Percentiles rank a stretch among this genome's conserved stretches.
Evolutionary conservation across 2,329 filamentous ascomycete genomes (phyloP).

Genomic region (Thermomyces lanuginosus): DNA sequence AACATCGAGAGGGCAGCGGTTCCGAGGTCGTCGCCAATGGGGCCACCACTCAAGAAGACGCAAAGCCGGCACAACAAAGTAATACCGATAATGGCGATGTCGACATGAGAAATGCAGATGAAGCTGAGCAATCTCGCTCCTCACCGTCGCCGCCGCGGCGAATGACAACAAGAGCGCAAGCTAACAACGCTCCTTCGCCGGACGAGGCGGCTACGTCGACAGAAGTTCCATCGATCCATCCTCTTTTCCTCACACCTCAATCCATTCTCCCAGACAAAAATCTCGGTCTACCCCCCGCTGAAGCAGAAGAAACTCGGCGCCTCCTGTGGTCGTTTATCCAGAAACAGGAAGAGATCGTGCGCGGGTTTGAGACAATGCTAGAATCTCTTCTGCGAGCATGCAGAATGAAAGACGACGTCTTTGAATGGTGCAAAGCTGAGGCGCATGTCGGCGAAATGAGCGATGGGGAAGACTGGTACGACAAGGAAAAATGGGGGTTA

Average conservation of each 20-base stretch:
- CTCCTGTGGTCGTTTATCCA: conserved; percentile 46
- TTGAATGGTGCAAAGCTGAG: conserved; percentile 45
- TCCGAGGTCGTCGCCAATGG: conserved; percentile 2
- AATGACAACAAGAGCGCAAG: conserved; percentile 32
- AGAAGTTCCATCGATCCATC: conserved; percentile 32
- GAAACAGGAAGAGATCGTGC: conserved; percentile 48
- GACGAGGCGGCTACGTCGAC: conserved; percentile 14
- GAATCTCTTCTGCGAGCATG: conserved; percentile 42
- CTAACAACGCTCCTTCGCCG: conserved; percentile 18
- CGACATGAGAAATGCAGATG: conserved; percentile 7
- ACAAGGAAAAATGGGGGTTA: conserved; percentile 45
- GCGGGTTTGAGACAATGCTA: conserved; percentile 39
- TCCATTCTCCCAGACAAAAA: conserved; percentile 36
- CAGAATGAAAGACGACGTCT: conserved; percentile 42
- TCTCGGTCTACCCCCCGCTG: conserved; percentile 39
- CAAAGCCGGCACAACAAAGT: conserved; percentile 1
- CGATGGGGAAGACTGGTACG: conserved; percentile 53
- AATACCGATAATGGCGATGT: not conserved
- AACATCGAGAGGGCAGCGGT: conserved; percentile 13
- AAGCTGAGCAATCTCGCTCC: conserved; percentile 15
- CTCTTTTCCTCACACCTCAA: conserved; percentile 40
- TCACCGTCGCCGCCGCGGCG: conserved; percentile 27
- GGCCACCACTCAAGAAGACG: not conserved
- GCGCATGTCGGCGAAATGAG: conserved; percentile 50
- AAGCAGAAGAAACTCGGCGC: conserved; percentile 47